Base-by-base conservation (phyloP, 73 alveolate genomes). In the Loxodes magnus region DNA sequence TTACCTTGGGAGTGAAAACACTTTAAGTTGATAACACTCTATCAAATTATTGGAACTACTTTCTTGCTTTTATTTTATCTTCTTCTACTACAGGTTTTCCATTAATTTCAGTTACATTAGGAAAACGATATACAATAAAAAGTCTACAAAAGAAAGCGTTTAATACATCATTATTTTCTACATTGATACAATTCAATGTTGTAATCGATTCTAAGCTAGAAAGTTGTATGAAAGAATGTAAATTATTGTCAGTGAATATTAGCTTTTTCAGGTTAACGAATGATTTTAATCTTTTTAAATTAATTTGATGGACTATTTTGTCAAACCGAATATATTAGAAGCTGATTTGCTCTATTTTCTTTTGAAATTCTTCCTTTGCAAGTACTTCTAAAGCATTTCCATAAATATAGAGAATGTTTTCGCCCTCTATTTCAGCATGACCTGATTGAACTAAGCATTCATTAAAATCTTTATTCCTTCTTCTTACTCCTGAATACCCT, bases 391-490 rank as follows among this genome's bases (percentile, higher is more conserved):
- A 44, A 6, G 97, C 95, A 61, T 87, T 87, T 27, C 95, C 97
- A 63, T 58, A 87, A 5, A 87, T 75, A 56, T 76, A 80, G 24
- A 87, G 77, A 38, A 74, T 77, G 35, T 42, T 34, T 43, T 87
- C 92, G 4, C 88, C 65, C 58, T 87, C 97, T 9, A 87, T 87
- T 61, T 87, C 97, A 25, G 97, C 97, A 57, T 87, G 97, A n/a
- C 97, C 92, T 10, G 83, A 69, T 66, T 82, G 77, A 50, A 77
- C 79, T n/a, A 56, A 46, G 35, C 64, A 26, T 56, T 82, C 78
- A 42, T 65, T 24, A 37, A 44, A 69, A 33, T 46, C 58, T 57
- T 67, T 60, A 67, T 68, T 73, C 35, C 66, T 56, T 20, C 81
- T 77, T 60, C 64, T 82, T 64, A 75, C 67, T 35, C 87, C 93